Conservation (phyloP, 345 rosid species). For the Dovyalis caffra region DNA sequence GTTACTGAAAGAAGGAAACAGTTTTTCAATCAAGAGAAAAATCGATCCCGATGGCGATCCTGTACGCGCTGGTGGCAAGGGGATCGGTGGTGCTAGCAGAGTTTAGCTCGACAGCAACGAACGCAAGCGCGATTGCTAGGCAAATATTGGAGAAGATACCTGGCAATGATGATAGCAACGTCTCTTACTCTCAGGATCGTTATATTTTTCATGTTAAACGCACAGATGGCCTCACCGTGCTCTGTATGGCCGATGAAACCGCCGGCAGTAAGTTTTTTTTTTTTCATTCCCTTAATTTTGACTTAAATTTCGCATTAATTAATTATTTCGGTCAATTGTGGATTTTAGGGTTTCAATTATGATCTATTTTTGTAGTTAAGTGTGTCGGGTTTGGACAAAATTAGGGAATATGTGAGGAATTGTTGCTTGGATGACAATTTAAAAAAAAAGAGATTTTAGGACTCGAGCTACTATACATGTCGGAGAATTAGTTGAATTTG, state of each 20-base stretch:
- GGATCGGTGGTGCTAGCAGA: constrained; percentile 92
- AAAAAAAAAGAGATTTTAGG: neutral
- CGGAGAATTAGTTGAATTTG: too few species aligned
- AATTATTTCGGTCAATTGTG: neutral
- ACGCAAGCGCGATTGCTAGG: constrained; percentile 75
- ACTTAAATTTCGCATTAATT: neutral
- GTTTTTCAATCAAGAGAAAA: neutral
- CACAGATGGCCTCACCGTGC: constrained; percentile 96
- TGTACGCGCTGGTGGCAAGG: constrained; percentile 85
- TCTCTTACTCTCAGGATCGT: constrained; percentile 94
- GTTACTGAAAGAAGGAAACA: too few species aligned
- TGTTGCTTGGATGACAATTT: neutral
- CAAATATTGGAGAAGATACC: constrained; percentile 86
- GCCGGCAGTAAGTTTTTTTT: constrained; percentile 61
- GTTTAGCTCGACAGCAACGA: constrained; percentile 67
- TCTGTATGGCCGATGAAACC: constrained; percentile 95
- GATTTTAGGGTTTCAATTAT: neutral
- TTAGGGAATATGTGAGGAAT: too few species aligned
- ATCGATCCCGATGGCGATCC: constrained; percentile 58
- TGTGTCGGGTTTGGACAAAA: neutral
- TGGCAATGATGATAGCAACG: constrained; percentile 66
- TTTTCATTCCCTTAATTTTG: neutral
- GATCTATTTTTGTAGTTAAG: neutral
- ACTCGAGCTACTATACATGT: neutral
- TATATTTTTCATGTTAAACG: constrained; percentile 88